Base-by-base conservation (phyloP, 2,329 filamentous ascomycete species). In the Penicillium occitanis region DNA sequence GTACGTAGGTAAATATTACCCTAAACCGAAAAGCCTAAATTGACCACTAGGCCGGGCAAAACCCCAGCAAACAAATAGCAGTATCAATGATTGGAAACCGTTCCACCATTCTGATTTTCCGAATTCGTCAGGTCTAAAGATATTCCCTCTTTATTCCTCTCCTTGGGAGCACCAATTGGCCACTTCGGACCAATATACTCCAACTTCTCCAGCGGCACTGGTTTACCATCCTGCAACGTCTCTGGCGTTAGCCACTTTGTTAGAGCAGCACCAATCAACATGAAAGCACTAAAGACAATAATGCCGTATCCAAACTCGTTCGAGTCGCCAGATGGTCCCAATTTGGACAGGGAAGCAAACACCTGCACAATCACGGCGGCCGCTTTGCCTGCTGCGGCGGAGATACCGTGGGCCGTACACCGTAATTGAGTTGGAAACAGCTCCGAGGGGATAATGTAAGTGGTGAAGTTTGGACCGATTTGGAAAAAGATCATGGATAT, bases 361-460 rank as follows among this genome's bases (percentile, higher is more conserved):
- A 66, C 35, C 30, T 66, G 64, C 19, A 63, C 64, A 50, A 73
- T 57, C 60, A 88, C 82, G 66, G 84, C 85, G 28, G 86, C 86
- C 0, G 86, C 74, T 71, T 88, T 88, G 11, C 86, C 87, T 0
- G 83, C 82, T 0, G 86, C 86, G 0, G 87, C 86, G 0, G 86
- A 86, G 62, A 88, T 86, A 28, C 86, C 86, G 70, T 88, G 86
- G 67, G 85, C 87, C 0, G 85, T 86, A 66, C 82, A 86, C 63
- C 86, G 82, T 70, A 87, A 87, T 67, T 82, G 82, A 2, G 86
- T 89, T 0, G 86, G 86, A 71, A 88, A 89, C 40, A 87, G 82
- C 73, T 89, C 87, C 48, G 85, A 86, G 1, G 86, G 85, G 40
- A 88, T 83, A 61, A 88, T 84, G 69, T 88, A 88, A 0, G 86